Percentiles rank a stretch among this genome's conserved stretches.
These are phyloP conservation scores for Piloderma croceum DNA, from an alignment of 768 basidiomycete genomes.

Conservation along the genomic window DNA sequence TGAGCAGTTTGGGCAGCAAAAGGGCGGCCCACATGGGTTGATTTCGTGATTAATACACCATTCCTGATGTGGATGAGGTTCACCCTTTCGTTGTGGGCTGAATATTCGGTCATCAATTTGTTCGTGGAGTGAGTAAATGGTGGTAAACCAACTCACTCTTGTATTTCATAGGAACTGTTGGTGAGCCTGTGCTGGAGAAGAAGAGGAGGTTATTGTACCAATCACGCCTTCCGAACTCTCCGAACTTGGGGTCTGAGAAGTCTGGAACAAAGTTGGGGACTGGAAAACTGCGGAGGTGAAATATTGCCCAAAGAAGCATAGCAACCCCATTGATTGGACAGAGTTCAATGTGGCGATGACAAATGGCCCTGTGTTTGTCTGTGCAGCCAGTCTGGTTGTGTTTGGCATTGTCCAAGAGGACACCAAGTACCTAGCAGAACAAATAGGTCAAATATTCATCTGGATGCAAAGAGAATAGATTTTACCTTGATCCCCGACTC, in stretches of 20 bases:
- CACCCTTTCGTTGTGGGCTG: constrained; percentile 25
- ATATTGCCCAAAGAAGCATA: constrained; percentile 16
- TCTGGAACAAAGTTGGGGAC: constrained; percentile 16
- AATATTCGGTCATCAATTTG: not conserved
- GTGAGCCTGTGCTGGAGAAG: not conserved
- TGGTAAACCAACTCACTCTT: constrained; percentile 16
- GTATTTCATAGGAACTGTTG: constrained; percentile 20
- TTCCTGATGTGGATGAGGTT: constrained; percentile 19
- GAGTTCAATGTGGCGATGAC: constrained; percentile 20
- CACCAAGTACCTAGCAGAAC: constrained; percentile 12
- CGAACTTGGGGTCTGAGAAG: constrained; percentile 14
- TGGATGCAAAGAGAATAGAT: not conserved
- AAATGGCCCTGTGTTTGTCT: constrained; percentile 24
- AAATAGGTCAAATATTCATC: not conserved
- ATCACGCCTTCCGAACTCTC: constrained; percentile 15
- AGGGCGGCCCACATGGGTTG: constrained; percentile 25
- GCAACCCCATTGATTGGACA: constrained; percentile 19
- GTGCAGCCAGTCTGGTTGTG: constrained; percentile 18
- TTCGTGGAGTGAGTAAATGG: not conserved
- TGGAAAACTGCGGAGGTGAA: constrained; percentile 18
- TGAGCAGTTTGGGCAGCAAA: constrained; percentile 25
- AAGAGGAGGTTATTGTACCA: constrained; percentile 21
- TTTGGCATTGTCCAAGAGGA: constrained; percentile 10
- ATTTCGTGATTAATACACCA: constrained; percentile 22
- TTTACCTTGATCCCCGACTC: constrained; percentile 14